A percentile compares a stretch with the other conserved stretches of the same genome.
phyloP scores from a whole-genome alignment of 2,329 filamentous ascomycete genomes.

The Myrmaecium sp. region DNA sequence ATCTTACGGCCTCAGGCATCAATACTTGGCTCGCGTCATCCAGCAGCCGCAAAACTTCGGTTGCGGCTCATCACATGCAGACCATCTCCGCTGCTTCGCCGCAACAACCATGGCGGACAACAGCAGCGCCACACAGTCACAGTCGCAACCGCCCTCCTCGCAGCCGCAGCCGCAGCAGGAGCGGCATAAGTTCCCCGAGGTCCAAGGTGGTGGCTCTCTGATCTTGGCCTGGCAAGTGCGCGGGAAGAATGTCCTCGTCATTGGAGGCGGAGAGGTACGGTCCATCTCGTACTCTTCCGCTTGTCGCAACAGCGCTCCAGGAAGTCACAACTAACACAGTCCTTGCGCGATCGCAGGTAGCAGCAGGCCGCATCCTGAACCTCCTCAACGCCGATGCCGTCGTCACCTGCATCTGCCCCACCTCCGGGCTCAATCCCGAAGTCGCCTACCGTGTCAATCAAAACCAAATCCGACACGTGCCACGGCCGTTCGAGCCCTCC shows the following conservation, averaged over 20 bases:
- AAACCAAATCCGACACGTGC: slow-evolving; percentile 60
- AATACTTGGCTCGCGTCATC: too few relatives aligned
- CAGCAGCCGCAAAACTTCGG: too few relatives aligned
- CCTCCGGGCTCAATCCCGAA: slow-evolving; percentile 68
- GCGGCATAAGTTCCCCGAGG: slow-evolving; percentile 62
- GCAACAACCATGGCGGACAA: too few relatives aligned
- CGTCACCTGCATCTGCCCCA: slow-evolving; percentile 71
- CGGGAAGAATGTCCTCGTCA: slow-evolving; percentile 75
- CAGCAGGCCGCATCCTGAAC: slow-evolving; percentile 83
- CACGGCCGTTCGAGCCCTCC: slow-evolving; percentile 69
- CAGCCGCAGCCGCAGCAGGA: too few relatives aligned
- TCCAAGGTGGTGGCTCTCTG: slow-evolving; percentile 81
- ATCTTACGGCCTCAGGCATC: too few relatives aligned
- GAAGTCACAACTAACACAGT: neutral
- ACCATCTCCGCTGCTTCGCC: too few relatives aligned
- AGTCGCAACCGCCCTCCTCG: too few relatives aligned
- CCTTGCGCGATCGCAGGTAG: slow-evolving; percentile 70
- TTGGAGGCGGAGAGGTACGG: slow-evolving; percentile 87
- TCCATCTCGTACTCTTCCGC: slow-evolving; percentile 5
- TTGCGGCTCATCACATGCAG: too few relatives aligned
- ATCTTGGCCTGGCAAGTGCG: slow-evolving; percentile 93
- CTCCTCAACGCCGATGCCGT: slow-evolving; percentile 87
- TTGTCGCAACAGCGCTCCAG: neutral
- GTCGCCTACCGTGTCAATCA: slow-evolving; percentile 65
- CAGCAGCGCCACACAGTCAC: too few relatives aligned